These are phyloP conservation scores for Torulaspora franciscae DNA, from an alignment of 805 yeast genomes.

Conservation along the genomic window DNA sequence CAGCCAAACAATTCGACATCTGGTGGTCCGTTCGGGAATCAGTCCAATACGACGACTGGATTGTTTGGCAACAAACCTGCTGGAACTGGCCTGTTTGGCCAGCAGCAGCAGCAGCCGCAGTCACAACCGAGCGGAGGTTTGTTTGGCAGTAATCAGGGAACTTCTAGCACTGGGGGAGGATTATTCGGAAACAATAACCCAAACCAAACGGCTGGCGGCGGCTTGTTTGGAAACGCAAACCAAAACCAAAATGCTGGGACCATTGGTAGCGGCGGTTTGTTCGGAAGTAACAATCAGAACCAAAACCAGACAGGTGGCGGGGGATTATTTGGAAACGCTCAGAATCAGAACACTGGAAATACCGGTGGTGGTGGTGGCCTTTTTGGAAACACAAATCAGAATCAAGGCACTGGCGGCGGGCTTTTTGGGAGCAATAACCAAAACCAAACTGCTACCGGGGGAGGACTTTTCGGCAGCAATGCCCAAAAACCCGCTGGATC, in stretches of 20 bases:
- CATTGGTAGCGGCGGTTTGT: constrained; percentile 10
- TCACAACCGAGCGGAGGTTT: constrained; percentile 28
- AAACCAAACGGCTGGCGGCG: constrained; percentile 25
- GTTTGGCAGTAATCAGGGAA: constrained; percentile 27
- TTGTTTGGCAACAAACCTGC: constrained; percentile 6
- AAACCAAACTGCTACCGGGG: not conserved
- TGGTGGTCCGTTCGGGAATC: constrained; percentile 28
- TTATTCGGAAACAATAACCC: constrained; percentile 33
- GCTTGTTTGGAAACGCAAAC: constrained; percentile 34
- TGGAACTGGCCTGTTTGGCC: constrained; percentile 6
- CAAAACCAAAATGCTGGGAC: constrained; percentile 8
- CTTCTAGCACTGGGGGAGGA: constrained; percentile 30
- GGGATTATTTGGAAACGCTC: constrained; percentile 12
- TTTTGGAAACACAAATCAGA: constrained; percentile 10
- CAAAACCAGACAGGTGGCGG: constrained; percentile 11
- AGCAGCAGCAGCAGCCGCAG: constrained; percentile 6
- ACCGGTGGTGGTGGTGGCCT: constrained; percentile 19
- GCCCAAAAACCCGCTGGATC: constrained; percentile 11
- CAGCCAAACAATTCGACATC: constrained; percentile 13
- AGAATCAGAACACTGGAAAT: constrained; percentile 9
- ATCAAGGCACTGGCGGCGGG: constrained; percentile 27
- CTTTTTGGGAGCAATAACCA: constrained; percentile 14
- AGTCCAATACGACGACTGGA: constrained; percentile 10
- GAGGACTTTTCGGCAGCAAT: constrained; percentile 10
- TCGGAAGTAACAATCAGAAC: constrained; percentile 19